Conservation (phyloP, 805 yeast genomes). For the Candida lessepsii region DNA sequence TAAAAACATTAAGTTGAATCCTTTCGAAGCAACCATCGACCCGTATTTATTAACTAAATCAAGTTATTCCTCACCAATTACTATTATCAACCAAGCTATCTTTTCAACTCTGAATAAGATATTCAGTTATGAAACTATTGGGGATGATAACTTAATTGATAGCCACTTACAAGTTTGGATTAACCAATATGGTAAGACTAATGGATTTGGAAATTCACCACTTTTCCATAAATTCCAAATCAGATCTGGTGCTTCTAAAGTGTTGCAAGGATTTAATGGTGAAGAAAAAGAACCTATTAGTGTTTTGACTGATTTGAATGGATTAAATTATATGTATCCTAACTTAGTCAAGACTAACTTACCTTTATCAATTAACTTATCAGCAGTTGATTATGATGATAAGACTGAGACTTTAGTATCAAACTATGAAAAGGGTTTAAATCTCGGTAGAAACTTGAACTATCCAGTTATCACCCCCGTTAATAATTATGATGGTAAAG, state of each 20-base stretch:
- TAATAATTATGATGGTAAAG: constrained; percentile 43
- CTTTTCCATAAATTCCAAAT: constrained; percentile 61
- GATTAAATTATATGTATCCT: constrained; percentile 67
- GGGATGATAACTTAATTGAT: constrained; percentile 61
- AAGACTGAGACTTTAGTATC: constrained; percentile 52
- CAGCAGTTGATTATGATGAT: constrained; percentile 71
- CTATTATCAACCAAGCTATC: constrained; percentile 53
- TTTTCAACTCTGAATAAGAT: constrained; percentile 52
- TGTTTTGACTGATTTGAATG: constrained; percentile 63
- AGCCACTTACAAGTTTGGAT: constrained; percentile 62
- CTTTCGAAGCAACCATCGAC: constrained; percentile 63
- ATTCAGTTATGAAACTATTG: constrained; percentile 69
- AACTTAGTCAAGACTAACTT: constrained; percentile 42
- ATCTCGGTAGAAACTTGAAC: constrained; percentile 60
- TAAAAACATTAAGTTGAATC: constrained; percentile 21
- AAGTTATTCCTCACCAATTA: constrained; percentile 53
- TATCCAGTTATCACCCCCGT: constrained; percentile 72
- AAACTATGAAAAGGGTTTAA: constrained; percentile 61
- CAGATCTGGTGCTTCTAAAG: constrained; percentile 80
- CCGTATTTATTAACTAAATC: constrained; percentile 50
- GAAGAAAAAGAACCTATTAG: constrained; percentile 33
- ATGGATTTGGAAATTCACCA: constrained; percentile 60
- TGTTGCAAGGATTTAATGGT: constrained; percentile 66
- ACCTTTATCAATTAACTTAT: constrained; percentile 70
- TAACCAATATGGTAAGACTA: constrained; percentile 44